Evolutionary conservation across 2,329 filamentous ascomycete species (phyloP).

Genomic region (Ophiocordyceps australis): DNA sequence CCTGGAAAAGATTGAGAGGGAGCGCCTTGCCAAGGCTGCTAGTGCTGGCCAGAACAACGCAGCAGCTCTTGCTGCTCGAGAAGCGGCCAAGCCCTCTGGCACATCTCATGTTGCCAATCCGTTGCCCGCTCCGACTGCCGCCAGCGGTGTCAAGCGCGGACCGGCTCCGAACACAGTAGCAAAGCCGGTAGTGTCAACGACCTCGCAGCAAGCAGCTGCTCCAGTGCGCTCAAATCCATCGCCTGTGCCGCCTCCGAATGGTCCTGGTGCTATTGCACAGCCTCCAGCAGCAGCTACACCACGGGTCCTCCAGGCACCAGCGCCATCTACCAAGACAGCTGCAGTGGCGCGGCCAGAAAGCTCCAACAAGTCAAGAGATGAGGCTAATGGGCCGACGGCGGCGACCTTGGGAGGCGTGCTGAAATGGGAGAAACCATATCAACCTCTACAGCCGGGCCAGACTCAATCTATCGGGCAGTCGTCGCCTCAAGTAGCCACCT

Average conservation of each 20-base stretch:
- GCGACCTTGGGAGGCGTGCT: slow-evolving; percentile 9
- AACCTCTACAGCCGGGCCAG: too few species aligned
- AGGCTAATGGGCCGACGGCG: slow-evolving; percentile 1
- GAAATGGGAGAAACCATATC: slow-evolving; percentile 24
- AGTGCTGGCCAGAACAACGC: slow-evolving; percentile 15
- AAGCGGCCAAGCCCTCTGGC: slow-evolving; percentile 10
- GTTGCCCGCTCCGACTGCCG: slow-evolving; percentile 6
- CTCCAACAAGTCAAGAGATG: slow-evolving; percentile 11
- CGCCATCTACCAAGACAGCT: slow-evolving; percentile 11
- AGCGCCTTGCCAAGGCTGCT: slow-evolving; percentile 16
- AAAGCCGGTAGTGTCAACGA: too few species aligned
- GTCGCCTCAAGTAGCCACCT: slow-evolving; percentile 7
- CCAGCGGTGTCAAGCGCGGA: slow-evolving; percentile 9
- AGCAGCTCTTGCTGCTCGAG: slow-evolving; percentile 13
- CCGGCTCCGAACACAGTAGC: slow-evolving; percentile 14
- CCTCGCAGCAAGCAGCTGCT: too few species aligned
- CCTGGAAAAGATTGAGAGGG: slow-evolving; percentile 34
- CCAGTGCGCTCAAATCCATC: too few species aligned
- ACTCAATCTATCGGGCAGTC: too few species aligned
- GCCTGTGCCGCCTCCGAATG: too few species aligned
- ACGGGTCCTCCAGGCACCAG: slow-evolving; percentile 12
- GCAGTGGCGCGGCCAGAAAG: slow-evolving; percentile 16
- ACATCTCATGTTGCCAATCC: slow-evolving; percentile 8
- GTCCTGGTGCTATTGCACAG: slow-evolving; percentile 15
- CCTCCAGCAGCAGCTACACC: slow-evolving; percentile 14